These are phyloP conservation scores for Botrytis sinoallii DNA, from an alignment of 2,329 filamentous ascomycete species.

Conservation along the genomic window DNA sequence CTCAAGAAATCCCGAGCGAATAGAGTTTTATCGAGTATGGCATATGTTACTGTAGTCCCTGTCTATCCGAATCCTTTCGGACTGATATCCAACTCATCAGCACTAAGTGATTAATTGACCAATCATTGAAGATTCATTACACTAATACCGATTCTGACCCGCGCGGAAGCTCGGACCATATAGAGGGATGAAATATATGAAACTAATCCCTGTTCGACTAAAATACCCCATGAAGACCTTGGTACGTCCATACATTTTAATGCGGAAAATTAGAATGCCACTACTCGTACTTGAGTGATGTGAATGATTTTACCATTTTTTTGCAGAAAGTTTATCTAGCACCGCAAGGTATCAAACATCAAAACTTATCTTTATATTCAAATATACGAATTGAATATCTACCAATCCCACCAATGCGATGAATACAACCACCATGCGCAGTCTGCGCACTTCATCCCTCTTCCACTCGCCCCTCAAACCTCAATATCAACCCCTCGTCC, in stretches of 20 bases:
- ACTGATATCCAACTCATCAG: not conserved
- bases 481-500: slow-evolving; percentile 40
- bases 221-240: slow-evolving; percentile 6
- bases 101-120: not conserved
- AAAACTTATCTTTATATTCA: not conserved
- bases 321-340: not conserved
- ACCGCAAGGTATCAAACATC: not conserved
- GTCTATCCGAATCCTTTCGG: not conserved
- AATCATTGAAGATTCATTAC: not conserved
- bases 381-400: not conserved
- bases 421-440: slow-evolving; percentile 30
- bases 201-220: not conserved
- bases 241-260: not conserved
- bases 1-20: not conserved
- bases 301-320: not conserved
- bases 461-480: slow-evolving; percentile 30
- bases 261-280: slow-evolving; percentile 17
- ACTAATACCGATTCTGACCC: not conserved
- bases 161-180: not conserved
- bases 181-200: not conserved
- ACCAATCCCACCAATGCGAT: slow-evolving; percentile 27
- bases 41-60: not conserved
- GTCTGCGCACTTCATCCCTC: slow-evolving; percentile 30
- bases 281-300: not conserved
- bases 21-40: not conserved